phyloP scores from a whole-genome alignment of 768 basidiomycete genomes.

The Rhizopogon roseolus region DNA sequence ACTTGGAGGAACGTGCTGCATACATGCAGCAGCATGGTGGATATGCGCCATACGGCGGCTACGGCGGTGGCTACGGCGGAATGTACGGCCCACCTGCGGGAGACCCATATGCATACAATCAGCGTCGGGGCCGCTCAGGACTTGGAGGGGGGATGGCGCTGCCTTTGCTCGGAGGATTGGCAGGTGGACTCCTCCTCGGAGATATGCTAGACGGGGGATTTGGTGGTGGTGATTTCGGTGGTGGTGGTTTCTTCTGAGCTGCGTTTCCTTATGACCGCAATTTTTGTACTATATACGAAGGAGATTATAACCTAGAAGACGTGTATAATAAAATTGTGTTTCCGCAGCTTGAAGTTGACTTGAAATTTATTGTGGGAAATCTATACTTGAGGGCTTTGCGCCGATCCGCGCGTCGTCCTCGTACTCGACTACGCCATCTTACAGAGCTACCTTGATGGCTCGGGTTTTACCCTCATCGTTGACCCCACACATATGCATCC shows the following conservation, averaged over 20 bases:
- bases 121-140: conserved; percentile 7
- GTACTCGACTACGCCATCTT: background rate
- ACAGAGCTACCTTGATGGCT: conserved; percentile 30
- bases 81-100: conserved; percentile 1
- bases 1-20: conserved; percentile 27
- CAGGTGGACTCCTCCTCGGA: conserved; percentile 47
- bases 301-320: background rate
- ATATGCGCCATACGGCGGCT: conserved; percentile 24
- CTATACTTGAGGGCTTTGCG: too few relatives aligned
- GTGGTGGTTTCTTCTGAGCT: conserved; percentile 13
- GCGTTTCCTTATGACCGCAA: background rate
- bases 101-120: conserved; percentile 7
- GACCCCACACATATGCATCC: conserved; percentile 75
- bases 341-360: background rate
- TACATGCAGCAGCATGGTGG: conserved; percentile 27
- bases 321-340: background rate
- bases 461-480: conserved; percentile 64
- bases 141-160: conserved; percentile 31
- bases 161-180: conserved; percentile 41
- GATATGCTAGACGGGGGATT: conserved; percentile 37
- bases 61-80: background rate
- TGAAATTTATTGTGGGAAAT: background rate
- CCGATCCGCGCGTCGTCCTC: too few relatives aligned
- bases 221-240: conserved; percentile 15
- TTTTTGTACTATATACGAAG: background rate